Conservation (phyloP, 2,329 filamentous ascomycete species). For the Monilinia fructigena region DNA sequence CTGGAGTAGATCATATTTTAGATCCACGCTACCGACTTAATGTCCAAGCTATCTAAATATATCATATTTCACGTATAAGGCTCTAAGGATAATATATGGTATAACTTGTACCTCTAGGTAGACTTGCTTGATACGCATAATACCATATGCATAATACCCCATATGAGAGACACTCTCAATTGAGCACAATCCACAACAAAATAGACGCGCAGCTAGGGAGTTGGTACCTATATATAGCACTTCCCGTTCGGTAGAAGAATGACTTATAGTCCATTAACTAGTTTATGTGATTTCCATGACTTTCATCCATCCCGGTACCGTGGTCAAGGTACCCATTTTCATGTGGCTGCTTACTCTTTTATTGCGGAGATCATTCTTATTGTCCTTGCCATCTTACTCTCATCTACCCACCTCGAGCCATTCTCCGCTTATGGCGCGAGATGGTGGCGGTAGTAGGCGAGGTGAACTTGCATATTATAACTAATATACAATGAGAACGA, state of each 20-base stretch:
- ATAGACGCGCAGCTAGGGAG: too few relatives aligned
- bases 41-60: too few relatives aligned
- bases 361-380: conserved; percentile 7
- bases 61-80: too few relatives aligned
- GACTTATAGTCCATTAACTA: not conserved
- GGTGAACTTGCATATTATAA: not conserved
- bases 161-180: too few relatives aligned
- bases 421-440: conserved; percentile 13
- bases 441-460: not conserved
- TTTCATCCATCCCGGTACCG: not conserved
- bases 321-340: not conserved
- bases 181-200: too few relatives aligned
- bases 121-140: too few relatives aligned
- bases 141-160: too few relatives aligned
- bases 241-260: not conserved
- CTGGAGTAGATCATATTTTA: too few relatives aligned
- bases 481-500: not conserved
- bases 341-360: not conserved
- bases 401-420: too few relatives aligned
- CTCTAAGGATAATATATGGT: too few relatives aligned
- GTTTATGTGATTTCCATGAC: not conserved
- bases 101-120: too few relatives aligned
- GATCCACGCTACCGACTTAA: too few relatives aligned
- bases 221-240: not conserved
- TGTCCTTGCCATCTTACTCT: not conserved